Evolutionary conservation across 352 stramenopile species (phyloP), one percentile per base, ranked within the genome.

Genomic region (Lagenidium giganteum): DNA sequence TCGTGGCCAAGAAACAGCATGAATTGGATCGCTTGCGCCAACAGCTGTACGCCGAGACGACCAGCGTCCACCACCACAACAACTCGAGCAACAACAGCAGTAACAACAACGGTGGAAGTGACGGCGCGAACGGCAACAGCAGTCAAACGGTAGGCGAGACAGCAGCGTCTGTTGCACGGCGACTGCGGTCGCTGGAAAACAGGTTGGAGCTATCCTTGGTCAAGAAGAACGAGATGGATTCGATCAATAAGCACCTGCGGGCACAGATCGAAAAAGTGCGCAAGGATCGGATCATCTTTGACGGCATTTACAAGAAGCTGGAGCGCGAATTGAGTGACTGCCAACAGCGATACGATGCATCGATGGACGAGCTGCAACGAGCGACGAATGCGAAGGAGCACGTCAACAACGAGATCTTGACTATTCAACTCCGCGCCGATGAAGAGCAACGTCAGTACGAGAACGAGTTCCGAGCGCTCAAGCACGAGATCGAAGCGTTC

Each of bases 231-330:
- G 74, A 86, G 37, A 70, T 84, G 26, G 69, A 83, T 17, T 82
- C 67, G 45, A 67, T 72, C 29, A 88, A 87, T 42, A 88, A 88
- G 46, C 58, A 82, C 28, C 40, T 87, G 30, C 67, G 77, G 29
- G 54, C 53, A 38, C 65, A 77, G 39, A 70, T 87, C 28, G 70
- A 88, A 28, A 73, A 76, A 21, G 57, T 74, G 27, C 58, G 73
- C 16, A 50, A 61, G 41, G 72, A 88, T 30, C 62, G 74, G 22
- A 61, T 70, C 30, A 76, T 88, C 43, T 87, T 86, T 42, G 73
- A 87, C 38, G 50, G 67, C 12, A 86, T 88, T 39, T 87, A 87
- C 61, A 87, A 85, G 60, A 87, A 87, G 33, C 66, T 88, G 14
- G 75, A 88, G 57, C 59, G 67, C 8, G 75, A 87, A 52, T 62